Conservation (phyloP, 306 rosid genomes). For the Sicyos baderoa region DNA sequence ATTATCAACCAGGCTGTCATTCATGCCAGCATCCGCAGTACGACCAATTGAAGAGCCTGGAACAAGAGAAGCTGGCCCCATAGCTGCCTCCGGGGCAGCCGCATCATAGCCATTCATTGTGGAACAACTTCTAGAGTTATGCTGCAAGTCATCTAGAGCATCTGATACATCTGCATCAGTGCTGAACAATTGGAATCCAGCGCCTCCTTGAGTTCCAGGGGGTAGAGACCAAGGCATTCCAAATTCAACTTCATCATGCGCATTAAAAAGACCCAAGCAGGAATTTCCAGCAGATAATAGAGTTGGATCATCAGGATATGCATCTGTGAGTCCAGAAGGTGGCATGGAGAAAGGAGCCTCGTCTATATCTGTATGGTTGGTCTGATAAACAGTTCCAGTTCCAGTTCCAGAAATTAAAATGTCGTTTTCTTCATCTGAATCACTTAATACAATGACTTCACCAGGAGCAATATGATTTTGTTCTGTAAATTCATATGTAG, state of each 20-base stretch:
- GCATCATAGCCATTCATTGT: conserved; percentile 66
- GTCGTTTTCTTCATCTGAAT: conserved; percentile 80
- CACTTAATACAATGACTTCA: conserved; percentile 75
- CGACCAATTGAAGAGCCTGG: conserved; percentile 46
- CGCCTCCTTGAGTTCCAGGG: conserved; percentile 55
- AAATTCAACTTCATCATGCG: conserved; percentile 50
- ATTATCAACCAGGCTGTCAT: conserved; percentile 76
- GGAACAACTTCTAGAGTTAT: conserved; percentile 55
- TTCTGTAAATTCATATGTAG: conserved; percentile 51
- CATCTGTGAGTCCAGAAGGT: conserved; percentile 45
- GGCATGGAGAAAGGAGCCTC: conserved; percentile 46
- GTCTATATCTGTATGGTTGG: conserved; percentile 38
- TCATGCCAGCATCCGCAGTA: conserved; percentile 64
- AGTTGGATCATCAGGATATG: conserved; percentile 55
- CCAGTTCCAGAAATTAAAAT: conserved; percentile 39
- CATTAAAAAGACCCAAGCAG: conserved; percentile 55
- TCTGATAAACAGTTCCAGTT: conserved; percentile 24
- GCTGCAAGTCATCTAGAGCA: conserved; percentile 55
- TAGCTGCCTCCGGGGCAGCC: conserved; percentile 47
- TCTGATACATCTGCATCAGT: conserved; percentile 70
- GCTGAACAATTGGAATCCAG: conserved; percentile 74
- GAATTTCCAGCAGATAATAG: conserved; percentile 47
- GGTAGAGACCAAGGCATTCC: conserved; percentile 63
- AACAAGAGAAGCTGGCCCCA: conserved; percentile 45
- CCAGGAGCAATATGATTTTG: conserved; percentile 44